Evolutionary conservation across 108 stramenopile genomes (phyloP), one percentile per base, ranked within the genome.

Genomic region (Nitzschia sp.): DNA sequence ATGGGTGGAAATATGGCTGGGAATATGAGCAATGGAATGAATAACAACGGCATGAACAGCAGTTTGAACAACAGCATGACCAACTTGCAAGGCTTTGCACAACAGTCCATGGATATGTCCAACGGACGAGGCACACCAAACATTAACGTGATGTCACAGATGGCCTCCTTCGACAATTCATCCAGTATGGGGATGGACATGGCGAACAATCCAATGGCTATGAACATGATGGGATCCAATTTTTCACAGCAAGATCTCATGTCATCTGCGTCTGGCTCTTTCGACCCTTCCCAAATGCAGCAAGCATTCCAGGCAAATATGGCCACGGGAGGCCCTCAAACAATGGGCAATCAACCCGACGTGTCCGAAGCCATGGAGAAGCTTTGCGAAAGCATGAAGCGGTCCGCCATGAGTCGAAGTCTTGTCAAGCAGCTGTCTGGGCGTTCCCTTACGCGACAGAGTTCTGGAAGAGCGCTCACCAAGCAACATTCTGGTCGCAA

Each of bases 361-460:
- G 58, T 78, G 12, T 72, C 65, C 52, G 70, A 72, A 41, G 76
- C 77, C 53, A 78, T 82, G 77, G 76, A 77, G 53, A 78, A 81
- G 53, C 72, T 85, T 3, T 75, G 76, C 44, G 80, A 85, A 54
- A 71, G 72, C 29, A 85, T 81, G 80, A 75, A 57, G 53, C 76
- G 84, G 25, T 75, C 76, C 3, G 80, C 80, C 53, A 72, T 75
- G 69, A 81, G 77, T 37, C 73, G 84, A n/a, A 85, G 54, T 59
- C 41, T 85, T 11, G 71, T 81, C 51, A 70, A 74, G 46, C 77
- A 80, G 41, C 51, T 80, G 0, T 80, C 83, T 41, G 68, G 71
- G 7, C 48, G 60, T 8, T 62, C 61, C 0, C n/a, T 66, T 2
- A 40, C 41, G n/a, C 41, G 68, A 8, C 37, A 46, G 14, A 46